Evolutionary conservation across 2,329 filamentous ascomycete genomes (phyloP).

Genomic region (Colletotrichum acutatum): DNA sequence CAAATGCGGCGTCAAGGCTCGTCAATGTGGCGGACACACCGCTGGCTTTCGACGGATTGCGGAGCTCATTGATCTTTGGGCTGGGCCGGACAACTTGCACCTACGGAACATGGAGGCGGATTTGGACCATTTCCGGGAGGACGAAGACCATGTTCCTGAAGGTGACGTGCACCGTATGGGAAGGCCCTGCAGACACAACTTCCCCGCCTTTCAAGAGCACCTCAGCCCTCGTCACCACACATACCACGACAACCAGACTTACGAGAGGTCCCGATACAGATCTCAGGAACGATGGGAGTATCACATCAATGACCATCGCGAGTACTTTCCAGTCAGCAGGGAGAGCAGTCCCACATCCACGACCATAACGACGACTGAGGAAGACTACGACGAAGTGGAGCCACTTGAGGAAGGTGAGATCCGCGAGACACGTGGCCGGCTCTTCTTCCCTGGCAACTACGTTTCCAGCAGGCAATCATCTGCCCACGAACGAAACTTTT

Average conservation of each 20-base stretch:
- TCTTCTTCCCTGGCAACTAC: conserved; percentile 3
- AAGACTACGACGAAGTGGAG: conserved; percentile 21
- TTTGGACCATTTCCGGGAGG: conserved; percentile 62
- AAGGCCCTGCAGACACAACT: conserved; percentile 20
- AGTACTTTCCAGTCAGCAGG: conserved; percentile 22
- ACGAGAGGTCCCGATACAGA: conserved; percentile 10
- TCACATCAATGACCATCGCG: conserved; percentile 33
- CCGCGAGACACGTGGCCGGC: conserved; percentile 28
- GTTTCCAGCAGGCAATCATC: conserved; percentile 17
- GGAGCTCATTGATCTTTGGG: conserved; percentile 70
- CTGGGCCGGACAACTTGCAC: conserved; percentile 63
- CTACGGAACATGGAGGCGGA: conserved; percentile 72
- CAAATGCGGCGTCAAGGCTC: conserved; percentile 67
- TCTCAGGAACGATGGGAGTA: conserved; percentile 32
- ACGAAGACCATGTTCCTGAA: conserved; percentile 35
- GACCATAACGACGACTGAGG: conserved; percentile 18
- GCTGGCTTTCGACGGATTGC: conserved; percentile 69
- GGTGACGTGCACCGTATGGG: conserved; percentile 28
- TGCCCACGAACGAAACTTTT: conserved; percentile 26
- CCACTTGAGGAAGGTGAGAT: conserved; percentile 29
- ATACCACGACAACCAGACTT: conserved; percentile 20
- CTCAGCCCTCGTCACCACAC: conserved; percentile 24
- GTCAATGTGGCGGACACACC: conserved; percentile 68
- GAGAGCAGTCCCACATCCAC: conserved; percentile 28
- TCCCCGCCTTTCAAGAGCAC: conserved; percentile 18